Percentiles rank a stretch among this genome's conserved stretches.
phyloP scores from a whole-genome alignment of 2,329 filamentous ascomycete genomes.

The Ophiostoma sp. region DNA sequence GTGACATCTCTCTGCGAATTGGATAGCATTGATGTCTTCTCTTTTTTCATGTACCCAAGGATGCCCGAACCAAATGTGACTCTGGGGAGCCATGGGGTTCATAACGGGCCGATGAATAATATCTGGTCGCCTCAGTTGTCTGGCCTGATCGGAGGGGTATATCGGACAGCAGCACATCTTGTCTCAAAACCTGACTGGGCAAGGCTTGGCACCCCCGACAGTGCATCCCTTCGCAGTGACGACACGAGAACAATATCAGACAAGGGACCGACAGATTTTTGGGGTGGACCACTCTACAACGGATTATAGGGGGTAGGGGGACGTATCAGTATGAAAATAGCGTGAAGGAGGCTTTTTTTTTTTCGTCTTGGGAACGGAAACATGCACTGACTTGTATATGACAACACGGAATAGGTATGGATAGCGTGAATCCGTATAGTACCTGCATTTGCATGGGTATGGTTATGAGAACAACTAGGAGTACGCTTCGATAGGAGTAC shows the following conservation, averaged over 20 bases:
- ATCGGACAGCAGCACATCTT: neutral
- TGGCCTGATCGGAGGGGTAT: neutral
- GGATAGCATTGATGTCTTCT: constrained; percentile 15
- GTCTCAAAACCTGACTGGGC: constrained; percentile 2
- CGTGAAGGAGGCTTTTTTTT: no score
- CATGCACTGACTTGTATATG: neutral
- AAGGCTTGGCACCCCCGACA: constrained; percentile 9
- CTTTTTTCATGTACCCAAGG: constrained; percentile 13
- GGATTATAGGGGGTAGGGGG: neutral
- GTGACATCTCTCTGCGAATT: constrained; percentile 11
- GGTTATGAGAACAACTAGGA: neutral
- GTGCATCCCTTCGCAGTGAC: constrained; percentile 1
- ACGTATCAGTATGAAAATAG: neutral
- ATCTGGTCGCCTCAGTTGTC: neutral
- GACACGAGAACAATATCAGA: neutral
- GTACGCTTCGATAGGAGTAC: no score
- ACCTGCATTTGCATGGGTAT: neutral
- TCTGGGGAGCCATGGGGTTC: neutral
- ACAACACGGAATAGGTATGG: neutral
- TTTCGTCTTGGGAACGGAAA: neutral
- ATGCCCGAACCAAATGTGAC: neutral
- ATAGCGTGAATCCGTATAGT: neutral
- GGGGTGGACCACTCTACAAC: constrained; percentile 7
- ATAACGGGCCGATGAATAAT: neutral
- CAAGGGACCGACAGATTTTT: neutral